A percentile compares a stretch with the other conserved stretches of the same genome.
phyloP scores from a whole-genome alignment of 345 rosid genomes.

The Arabis alpina region DNA sequence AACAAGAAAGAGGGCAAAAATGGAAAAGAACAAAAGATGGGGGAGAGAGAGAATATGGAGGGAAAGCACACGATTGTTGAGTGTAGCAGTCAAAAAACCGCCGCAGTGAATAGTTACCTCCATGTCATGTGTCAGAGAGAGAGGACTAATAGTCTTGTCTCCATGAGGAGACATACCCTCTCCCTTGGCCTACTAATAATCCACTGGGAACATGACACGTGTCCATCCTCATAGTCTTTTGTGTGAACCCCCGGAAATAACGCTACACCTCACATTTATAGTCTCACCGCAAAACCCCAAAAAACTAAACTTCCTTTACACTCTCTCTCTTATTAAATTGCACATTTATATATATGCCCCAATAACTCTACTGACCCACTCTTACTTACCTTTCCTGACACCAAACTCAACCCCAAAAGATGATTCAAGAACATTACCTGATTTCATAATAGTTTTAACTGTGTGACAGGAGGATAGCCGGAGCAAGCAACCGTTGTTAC shows the following conservation, averaged over 20 bases:
- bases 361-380: constrained; percentile 40
- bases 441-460: constrained; percentile 34
- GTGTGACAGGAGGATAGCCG: constrained; percentile 11
- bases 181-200: constrained; percentile 24
- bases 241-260: constrained; percentile 46
- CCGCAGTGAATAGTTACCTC: constrained; percentile 48
- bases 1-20: constrained; percentile 31
- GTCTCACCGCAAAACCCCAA: constrained; percentile 29
- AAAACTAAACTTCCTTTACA: not conserved
- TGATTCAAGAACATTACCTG: constrained; percentile 39
- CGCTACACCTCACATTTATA: constrained; percentile 41
- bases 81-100: constrained; percentile 43
- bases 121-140: constrained; percentile 44
- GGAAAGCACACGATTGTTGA: constrained; percentile 41
- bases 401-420: constrained; percentile 34
- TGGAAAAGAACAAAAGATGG: constrained; percentile 4
- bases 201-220: constrained; percentile 19
- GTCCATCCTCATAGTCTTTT: not conserved
- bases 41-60: constrained; percentile 5
- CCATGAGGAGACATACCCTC: constrained; percentile 37
- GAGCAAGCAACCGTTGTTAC: constrained; percentile 21
- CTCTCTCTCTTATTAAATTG: constrained; percentile 19
- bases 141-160: constrained; percentile 44
- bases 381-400: constrained; percentile 39
- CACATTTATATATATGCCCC: constrained; percentile 37